Evolutionary conservation across 2,329 filamentous ascomycete genomes (phyloP), one percentile per base, ranked within the genome.

Genomic region (Akanthomyces uredinophilus): DNA sequence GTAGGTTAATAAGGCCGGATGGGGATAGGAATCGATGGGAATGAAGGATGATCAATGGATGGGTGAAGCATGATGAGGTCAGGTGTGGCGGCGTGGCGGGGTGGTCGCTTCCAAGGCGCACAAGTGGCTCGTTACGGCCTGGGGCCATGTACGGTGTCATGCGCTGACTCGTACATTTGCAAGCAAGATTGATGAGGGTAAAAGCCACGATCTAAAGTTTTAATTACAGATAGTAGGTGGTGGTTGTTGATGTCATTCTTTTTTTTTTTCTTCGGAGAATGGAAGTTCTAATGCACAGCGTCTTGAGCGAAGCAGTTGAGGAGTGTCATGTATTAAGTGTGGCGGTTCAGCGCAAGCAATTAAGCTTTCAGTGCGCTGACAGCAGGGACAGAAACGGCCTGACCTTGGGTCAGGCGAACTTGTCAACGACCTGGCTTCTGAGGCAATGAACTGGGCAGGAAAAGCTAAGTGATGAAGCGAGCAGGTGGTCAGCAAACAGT

Each of bases 11-110:
- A 46, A 43, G 24, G 47, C 18, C 13, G 47, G 24, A 24, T 39
- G 16, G 10, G 22, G 35, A 20, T 58, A 50, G 44, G 55, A 58
- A 50, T 14, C 37, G 55, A 14, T n/a, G 55, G 39, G 39, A 24
- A 18, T 52, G 47, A 39, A 24, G 44, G 24, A 59, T 51, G 22
- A 51, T 52, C 32, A 16, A 44, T 37, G 49, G 27, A 60, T 8
- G 39, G n/a, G 18, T 29, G 27, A 37, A 60, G 35, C 24, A 44
- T 53, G 50, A 60, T 35, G n/a, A n/a, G 50, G 58, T 60, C 50
- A 60, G 49, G 58, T 60, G 57, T 44, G 27, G 37, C 22, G 41
- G 37, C 39, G 35, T 47, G 50, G 58, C 39, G 58, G 49, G 50
- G 58, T 22, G 10, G 35, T 13, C 24, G 37, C 5, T 27, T 37